Percentiles rank a stretch among this genome's conserved stretches.
These are phyloP conservation scores for Senecio squalidus DNA, from an alignment of 140 eudicot species.

Conservation along the genomic window DNA sequence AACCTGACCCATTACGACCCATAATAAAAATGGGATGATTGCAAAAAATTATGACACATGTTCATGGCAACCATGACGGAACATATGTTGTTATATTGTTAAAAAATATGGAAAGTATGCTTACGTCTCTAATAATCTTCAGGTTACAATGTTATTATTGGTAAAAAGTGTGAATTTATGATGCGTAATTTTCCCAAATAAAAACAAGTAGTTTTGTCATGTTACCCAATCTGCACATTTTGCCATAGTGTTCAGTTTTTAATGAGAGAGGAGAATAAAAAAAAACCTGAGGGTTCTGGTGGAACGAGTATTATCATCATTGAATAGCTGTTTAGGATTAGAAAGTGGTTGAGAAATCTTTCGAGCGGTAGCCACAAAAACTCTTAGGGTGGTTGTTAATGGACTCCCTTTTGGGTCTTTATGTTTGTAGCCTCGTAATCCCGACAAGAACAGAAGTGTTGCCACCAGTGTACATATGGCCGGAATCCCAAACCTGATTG, in stretches of 20 bases:
- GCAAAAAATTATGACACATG: too few species aligned
- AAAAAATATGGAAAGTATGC: too few species aligned
- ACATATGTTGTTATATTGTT: too few species aligned
- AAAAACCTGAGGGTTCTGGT: constrained; percentile 51
- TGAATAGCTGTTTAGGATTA: constrained; percentile 17
- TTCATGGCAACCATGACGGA: too few species aligned
- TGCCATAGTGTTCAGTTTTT: background rate
- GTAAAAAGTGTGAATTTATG: too few species aligned
- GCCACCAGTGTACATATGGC: constrained; percentile 48
- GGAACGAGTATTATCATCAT: constrained; percentile 20
- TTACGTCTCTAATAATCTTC: too few species aligned
- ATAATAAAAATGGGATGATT: too few species aligned
- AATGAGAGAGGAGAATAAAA: background rate
- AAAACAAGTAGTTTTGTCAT: too few species aligned
- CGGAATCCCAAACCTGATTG: constrained; percentile 51
- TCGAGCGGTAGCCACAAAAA: constrained; percentile 36
- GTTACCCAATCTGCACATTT: background rate
- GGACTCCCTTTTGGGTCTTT: constrained; percentile 40
- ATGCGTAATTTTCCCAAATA: too few species aligned
- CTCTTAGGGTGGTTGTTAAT: constrained; percentile 40
- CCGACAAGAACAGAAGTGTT: constrained; percentile 24
- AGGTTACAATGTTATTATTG: too few species aligned
- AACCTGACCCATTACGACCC: too few species aligned
- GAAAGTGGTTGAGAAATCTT: constrained; percentile 35
- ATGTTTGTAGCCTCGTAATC: constrained; percentile 2